phyloP scores from a whole-genome alignment of 257 asterid species.

The Solanum etuberosum region DNA sequence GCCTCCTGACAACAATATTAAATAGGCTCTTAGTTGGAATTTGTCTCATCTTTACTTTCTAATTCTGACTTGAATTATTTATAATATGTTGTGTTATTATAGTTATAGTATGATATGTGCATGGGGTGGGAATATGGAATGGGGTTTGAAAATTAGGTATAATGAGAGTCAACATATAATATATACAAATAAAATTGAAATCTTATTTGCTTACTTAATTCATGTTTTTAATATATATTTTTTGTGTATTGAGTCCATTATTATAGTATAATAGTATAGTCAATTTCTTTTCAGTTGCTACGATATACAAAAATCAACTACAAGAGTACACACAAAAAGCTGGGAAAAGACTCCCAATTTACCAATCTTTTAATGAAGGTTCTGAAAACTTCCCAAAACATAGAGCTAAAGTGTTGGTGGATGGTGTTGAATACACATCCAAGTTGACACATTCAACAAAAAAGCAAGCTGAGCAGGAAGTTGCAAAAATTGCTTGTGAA shows the following conservation, averaged over 20 bases:
- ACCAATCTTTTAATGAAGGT: conserved; percentile 11
- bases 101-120: neutral
- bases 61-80: neutral
- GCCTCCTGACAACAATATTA: no score
- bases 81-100: no score
- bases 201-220: neutral
- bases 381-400: conserved; percentile 4
- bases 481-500: conserved; percentile 13
- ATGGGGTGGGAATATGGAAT: no score
- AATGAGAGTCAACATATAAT: no score
- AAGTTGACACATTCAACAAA: neutral
- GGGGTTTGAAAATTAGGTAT: no score
- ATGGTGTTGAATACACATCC: conserved; percentile 2
- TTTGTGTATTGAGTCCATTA: neutral
- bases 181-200: no score
- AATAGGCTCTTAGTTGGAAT: no score
- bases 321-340: conserved; percentile 15
- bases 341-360: conserved; percentile 4
- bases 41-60: no score
- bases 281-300: neutral
- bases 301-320: conserved; percentile 6
- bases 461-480: conserved; percentile 15
- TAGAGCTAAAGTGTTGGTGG: conserved; percentile 5
- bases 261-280: neutral
- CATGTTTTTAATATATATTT: neutral